A percentile compares a stretch with the other conserved stretches of the same genome.
Evolutionary conservation across 371 early-diverging fungal species (phyloP).

Genomic region (Blakeslea trispora): DNA sequence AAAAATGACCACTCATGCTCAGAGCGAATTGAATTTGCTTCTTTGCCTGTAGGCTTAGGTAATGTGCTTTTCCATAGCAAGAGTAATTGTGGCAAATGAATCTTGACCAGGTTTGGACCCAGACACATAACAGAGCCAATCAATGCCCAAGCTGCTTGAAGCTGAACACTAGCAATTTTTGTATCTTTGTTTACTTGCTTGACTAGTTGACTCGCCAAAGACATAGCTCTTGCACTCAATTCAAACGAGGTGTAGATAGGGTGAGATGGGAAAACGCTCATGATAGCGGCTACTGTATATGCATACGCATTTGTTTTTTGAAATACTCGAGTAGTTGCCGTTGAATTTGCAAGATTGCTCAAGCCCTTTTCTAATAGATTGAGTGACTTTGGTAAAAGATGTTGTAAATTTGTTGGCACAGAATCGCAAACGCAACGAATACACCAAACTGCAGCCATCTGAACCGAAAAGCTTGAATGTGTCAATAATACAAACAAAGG

Average conservation of each 20-base stretch:
- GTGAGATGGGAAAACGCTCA: conserved; percentile 69
- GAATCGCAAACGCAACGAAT: conserved; percentile 71
- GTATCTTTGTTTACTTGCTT: conserved; percentile 64
- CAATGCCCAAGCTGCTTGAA: conserved; percentile 82
- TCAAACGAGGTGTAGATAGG: conserved; percentile 79
- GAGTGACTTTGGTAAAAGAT: conserved; percentile 61
- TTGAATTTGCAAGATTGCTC: conserved; percentile 44
- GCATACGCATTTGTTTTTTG: conserved; percentile 66
- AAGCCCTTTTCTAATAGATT: conserved; percentile 64
- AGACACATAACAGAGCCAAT: conserved; percentile 79
- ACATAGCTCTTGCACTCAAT: conserved; percentile 73
- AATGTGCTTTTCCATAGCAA: conserved; percentile 72
- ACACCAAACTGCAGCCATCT: conserved; percentile 74
- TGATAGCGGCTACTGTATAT: conserved; percentile 68
- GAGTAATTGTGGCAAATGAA: conserved; percentile 79
- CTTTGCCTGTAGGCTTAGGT: conserved; percentile 64
- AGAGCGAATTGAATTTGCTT: conserved; percentile 54
- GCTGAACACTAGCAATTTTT: conserved; percentile 62
- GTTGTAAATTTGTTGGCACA: conserved; percentile 64
- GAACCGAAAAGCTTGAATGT: conserved; percentile 74
- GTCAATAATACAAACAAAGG: conserved; percentile 68
- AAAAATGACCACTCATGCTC: conserved; percentile 73
- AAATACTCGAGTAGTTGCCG: conserved; percentile 49
- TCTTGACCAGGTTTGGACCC: conserved; percentile 79
- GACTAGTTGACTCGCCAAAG: conserved; percentile 73